Conservation (phyloP, 78 protist species). For the Emiliania huxleyi region DNA sequence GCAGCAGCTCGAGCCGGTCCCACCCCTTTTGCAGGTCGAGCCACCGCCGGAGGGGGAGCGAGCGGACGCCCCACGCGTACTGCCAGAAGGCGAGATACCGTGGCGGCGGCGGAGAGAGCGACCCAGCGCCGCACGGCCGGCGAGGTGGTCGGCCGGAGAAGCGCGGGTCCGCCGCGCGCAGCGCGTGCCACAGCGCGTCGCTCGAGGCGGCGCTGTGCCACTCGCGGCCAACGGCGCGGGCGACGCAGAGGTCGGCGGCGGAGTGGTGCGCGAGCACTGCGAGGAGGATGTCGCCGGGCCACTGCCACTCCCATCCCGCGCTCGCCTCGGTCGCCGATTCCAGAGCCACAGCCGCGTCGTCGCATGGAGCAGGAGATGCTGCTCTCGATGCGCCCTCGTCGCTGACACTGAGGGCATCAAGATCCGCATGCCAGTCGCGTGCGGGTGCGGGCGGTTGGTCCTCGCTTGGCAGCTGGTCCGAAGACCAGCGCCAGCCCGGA, state of each 20-base stretch:
- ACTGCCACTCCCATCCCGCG: background rate
- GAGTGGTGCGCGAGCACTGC: background rate
- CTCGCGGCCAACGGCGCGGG: background rate
- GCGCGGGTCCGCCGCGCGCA: background rate
- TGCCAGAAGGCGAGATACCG: background rate
- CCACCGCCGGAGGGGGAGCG: background rate
- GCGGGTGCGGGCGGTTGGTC: too few relatives aligned
- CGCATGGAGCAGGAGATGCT: too few relatives aligned
- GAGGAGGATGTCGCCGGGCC: background rate
- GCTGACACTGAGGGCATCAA: too few relatives aligned
- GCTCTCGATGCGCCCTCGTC: too few relatives aligned
- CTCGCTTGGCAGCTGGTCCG: too few relatives aligned
- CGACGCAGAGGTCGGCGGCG: background rate
- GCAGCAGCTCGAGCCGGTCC: background rate
- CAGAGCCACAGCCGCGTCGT: too few relatives aligned
- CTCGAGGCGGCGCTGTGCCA: background rate
- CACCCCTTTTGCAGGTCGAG: background rate
- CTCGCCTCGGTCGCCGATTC: too few relatives aligned
- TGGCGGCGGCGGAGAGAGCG: background rate
- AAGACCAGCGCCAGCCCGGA: too few relatives aligned
- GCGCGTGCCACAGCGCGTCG: background rate
- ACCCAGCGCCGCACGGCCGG: background rate
- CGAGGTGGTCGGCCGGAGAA: background rate
- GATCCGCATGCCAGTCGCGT: too few relatives aligned
- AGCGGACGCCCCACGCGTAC: background rate